phyloP scores from a whole-genome alignment of 352 stramenopile genomes.

The Thraustotheca clavata region DNA sequence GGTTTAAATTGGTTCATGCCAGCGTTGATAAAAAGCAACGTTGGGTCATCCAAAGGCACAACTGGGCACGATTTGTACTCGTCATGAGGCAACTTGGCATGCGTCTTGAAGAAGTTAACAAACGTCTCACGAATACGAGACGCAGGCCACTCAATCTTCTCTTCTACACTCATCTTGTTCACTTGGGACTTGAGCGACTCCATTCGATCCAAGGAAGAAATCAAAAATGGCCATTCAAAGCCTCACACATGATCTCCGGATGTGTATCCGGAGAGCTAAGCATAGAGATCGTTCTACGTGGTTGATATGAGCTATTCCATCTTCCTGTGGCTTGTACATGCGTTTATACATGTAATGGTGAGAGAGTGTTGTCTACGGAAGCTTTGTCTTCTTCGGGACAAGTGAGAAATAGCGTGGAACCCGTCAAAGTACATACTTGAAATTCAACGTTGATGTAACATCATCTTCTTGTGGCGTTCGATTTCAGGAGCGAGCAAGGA shows the following conservation, averaged over 20 bases:
- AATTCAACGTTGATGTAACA: conserved; percentile 12
- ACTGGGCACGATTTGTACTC: conserved; percentile 95
- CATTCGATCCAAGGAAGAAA: neutral
- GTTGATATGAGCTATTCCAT: neutral
- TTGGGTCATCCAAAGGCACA: conserved; percentile 96
- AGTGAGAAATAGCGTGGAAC: too few relatives aligned
- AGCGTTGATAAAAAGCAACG: conserved; percentile 98
- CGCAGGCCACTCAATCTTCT: conserved; percentile 83
- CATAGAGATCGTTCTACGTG: neutral
- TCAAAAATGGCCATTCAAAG: conserved; percentile 10
- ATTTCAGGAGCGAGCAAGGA: neutral
- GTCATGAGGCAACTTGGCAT: conserved; percentile 77
- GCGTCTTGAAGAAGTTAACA: conserved; percentile 94
- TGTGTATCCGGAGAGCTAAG: neutral
- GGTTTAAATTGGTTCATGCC: conserved; percentile 99
- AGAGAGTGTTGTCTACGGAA: too few relatives aligned
- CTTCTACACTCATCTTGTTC: neutral
- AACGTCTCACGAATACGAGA: conserved; percentile 95
- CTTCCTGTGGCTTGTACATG: too few relatives aligned
- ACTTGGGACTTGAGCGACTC: neutral
- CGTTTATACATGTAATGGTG: too few relatives aligned
- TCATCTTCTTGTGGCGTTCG: neutral
- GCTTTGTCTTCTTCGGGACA: too few relatives aligned
- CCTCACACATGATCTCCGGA: neutral
- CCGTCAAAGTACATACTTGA: neutral